phyloP scores from a whole-genome alignment of 2,329 filamentous ascomycete species.

The Sporothrix brasiliensis region DNA sequence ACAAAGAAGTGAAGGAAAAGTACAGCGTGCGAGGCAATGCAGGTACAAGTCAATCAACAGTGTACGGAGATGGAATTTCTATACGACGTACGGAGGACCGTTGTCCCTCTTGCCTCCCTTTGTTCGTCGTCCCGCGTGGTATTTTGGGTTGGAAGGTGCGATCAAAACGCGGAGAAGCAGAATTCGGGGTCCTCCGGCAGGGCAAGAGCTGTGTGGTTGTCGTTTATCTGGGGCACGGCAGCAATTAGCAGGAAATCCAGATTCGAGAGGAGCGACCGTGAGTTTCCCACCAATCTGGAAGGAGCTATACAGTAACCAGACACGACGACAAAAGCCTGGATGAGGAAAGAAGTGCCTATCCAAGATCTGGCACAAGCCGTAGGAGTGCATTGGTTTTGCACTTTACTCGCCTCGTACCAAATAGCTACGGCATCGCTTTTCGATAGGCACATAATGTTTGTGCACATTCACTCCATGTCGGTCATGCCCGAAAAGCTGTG shows the following conservation, averaged over 20 bases:
- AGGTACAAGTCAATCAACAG: background rate
- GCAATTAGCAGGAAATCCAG: background rate
- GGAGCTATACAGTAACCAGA: background rate
- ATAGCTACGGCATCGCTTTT: background rate
- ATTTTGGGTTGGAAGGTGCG: conserved; percentile 17
- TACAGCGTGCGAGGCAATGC: no score
- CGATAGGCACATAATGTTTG: background rate
- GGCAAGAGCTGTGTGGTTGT: conserved; percentile 19
- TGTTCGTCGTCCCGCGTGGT: background rate
- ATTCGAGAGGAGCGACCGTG: background rate
- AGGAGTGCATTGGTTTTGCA: background rate
- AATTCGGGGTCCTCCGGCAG: conserved; percentile 20
- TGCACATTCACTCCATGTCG: background rate
- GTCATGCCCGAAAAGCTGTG: background rate
- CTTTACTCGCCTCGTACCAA: background rate
- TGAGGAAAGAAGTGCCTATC: background rate
- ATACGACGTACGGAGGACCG: background rate
- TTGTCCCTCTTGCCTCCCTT: background rate
- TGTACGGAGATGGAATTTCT: background rate
- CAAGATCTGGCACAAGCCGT: background rate
- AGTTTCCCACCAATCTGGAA: background rate
- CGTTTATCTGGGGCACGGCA: background rate
- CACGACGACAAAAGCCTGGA: background rate
- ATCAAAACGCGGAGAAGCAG: conserved; percentile 28
- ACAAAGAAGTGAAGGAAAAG: background rate